Evolutionary conservation across 768 basidiomycete genomes (phyloP), one percentile per base, ranked within the genome.

Genomic region (Lentinula sp.): DNA sequence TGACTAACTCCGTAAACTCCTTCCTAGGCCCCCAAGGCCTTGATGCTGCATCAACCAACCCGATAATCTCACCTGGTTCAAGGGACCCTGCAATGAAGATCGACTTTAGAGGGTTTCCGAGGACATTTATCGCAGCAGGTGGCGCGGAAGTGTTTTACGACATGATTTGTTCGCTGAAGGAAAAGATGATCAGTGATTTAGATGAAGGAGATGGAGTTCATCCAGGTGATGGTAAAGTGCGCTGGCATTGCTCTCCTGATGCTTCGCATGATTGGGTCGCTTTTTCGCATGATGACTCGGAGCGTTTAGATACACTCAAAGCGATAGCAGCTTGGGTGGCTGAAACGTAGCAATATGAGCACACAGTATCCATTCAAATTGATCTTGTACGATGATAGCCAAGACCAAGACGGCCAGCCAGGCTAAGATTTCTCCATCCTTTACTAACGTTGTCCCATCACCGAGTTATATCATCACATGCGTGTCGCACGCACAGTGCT

Each of bases 51-150:
- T 73, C 74, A 13, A 68, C 70, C 13, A 85, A 81, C 64, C 73
- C 74, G 34, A 87, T 85, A 62, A 75, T 89, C 35, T 88, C 86
- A 0, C 86, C 87, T 3, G 81, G 80, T 6, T 84, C 82, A 16
- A 64, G 75, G 31, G 66, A 78, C 50, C 73, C 76, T 1, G 64
- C 67, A 7, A 63, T 73, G 32, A 55, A 65, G 3, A 72, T 79
- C 10, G 66, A 73, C 58, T 89, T 88, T 70, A 75, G 70, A 39
- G 80, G 77, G 16, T 88, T 84, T 70, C 86, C 87, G 1, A 72
- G 78, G 21, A 86, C 85, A 0, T 86, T 85, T 69, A 78, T 89
- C 48, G 73, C 78, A 6, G 77, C 75, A 4, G 86, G 87, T 13
- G 82, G 80, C 5, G 81, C 80, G 2, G 86, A 88, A 68, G 68